Evolutionary conservation across 768 basidiomycete genomes (phyloP).

Genomic region (Rhizopogon salebrosus): DNA sequence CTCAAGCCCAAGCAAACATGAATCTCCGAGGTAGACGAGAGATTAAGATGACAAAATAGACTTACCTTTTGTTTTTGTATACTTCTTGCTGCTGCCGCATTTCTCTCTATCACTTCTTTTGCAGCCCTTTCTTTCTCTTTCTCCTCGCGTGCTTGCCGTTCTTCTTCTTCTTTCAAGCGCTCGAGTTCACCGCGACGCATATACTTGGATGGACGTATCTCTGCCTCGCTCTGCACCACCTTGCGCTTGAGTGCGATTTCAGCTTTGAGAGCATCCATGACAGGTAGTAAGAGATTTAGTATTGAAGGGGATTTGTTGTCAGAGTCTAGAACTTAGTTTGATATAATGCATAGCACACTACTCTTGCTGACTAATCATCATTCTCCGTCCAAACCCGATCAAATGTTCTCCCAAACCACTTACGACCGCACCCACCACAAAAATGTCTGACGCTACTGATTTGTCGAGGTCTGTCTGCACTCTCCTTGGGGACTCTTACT

Average conservation of each 20-base stretch:
- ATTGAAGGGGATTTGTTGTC: no score
- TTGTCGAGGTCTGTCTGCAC: slow-evolving; percentile 43
- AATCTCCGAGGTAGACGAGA: background rate
- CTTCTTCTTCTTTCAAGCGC: slow-evolving; percentile 47
- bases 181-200: slow-evolving; percentile 91
- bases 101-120: slow-evolving; percentile 16
- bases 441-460: slow-evolving; percentile 55
- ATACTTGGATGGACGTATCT: slow-evolving; percentile 71
- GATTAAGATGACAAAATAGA: slow-evolving; percentile 5
- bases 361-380: slow-evolving; percentile 32
- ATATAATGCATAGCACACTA: slow-evolving; percentile 6
- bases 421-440: slow-evolving; percentile 31
- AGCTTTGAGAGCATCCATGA: slow-evolving; percentile 88
- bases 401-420: slow-evolving; percentile 32
- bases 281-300: no score
- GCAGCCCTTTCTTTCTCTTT: slow-evolving; percentile 29
- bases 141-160: slow-evolving; percentile 27
- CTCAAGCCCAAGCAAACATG: slow-evolving; percentile 38
- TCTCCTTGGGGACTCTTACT: slow-evolving; percentile 1
- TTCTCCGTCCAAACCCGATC: slow-evolving; percentile 16
- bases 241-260: slow-evolving; percentile 90
- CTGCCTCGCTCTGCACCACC: slow-evolving; percentile 44
- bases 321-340: no score
- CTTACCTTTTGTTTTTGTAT: slow-evolving; percentile 43
- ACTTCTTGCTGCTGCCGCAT: slow-evolving; percentile 13